phyloP scores from a whole-genome alignment of 139 green algal species.

The Yamagishiella unicocca region DNA sequence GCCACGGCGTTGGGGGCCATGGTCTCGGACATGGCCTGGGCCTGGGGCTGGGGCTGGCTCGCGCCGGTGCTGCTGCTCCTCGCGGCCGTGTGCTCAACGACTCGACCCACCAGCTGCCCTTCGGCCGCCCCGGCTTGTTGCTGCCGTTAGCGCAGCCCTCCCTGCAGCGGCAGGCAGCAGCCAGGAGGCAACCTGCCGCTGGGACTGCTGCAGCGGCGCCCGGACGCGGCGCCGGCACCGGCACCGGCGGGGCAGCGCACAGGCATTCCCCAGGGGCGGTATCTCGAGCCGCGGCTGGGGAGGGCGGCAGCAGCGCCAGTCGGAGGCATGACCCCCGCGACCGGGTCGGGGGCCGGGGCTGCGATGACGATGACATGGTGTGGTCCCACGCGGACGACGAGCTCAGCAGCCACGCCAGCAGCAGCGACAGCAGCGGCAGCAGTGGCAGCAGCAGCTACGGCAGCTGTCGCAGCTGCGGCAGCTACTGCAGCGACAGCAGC shows the following conservation, averaged over 20 bases:
- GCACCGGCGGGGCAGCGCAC: too few relatives aligned
- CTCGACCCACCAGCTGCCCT: too few relatives aligned
- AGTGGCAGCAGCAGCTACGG: neutral
- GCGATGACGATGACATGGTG: neutral
- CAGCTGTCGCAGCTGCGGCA: neutral
- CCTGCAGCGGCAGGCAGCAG: too few relatives aligned
- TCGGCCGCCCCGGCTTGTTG: too few relatives aligned
- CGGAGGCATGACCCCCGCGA: neutral
- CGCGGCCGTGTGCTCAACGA: too few relatives aligned
- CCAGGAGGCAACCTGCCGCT: too few relatives aligned
- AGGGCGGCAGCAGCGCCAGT: neutral
- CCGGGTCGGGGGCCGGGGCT: neutral
- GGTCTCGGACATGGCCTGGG: too few relatives aligned
- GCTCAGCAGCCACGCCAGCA: neutral
- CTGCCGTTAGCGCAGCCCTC: too few relatives aligned
- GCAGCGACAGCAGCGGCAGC: neutral
- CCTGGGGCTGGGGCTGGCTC: too few relatives aligned
- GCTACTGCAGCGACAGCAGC: neutral
- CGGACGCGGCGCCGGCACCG: too few relatives aligned
- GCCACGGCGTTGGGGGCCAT: too few relatives aligned
- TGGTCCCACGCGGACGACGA: neutral
- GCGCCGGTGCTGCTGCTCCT: too few relatives aligned
- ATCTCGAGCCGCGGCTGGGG: neutral
- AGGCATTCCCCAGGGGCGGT: neutral
- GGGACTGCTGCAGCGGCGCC: neutral